These are phyloP conservation scores for Udeniomyces megalosporus DNA, from an alignment of 768 basidiomycete species.

Conservation along the genomic window DNA sequence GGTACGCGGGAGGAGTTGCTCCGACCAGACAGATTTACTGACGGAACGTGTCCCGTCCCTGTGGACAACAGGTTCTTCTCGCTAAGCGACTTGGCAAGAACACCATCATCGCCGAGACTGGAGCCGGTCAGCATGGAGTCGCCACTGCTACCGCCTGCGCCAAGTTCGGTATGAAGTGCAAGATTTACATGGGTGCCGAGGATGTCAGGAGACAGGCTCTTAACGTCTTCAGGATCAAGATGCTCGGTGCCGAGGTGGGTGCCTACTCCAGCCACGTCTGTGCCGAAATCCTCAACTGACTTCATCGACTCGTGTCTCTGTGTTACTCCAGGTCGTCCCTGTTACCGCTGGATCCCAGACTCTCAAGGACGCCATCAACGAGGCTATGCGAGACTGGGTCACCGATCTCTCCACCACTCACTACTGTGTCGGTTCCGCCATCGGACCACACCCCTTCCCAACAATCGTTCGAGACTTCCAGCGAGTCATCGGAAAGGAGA, in stretches of 20 bases:
- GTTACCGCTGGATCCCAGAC: slow-evolving; percentile 88
- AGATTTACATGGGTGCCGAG: slow-evolving; percentile 96
- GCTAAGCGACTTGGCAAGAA: slow-evolving; percentile 89
- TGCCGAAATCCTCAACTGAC: too few species aligned
- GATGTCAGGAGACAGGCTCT: slow-evolving; percentile 75
- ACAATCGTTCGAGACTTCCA: slow-evolving; percentile 99
- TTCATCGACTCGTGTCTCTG: not conserved
- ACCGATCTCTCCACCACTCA: slow-evolving; percentile 75
- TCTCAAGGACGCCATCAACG: slow-evolving; percentile 83
- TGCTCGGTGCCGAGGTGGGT: slow-evolving; percentile 77
- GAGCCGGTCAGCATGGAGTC: slow-evolving; percentile 96
- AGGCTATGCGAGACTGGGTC: slow-evolving; percentile 93
- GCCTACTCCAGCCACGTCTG: too few species aligned
- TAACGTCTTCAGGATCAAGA: slow-evolving; percentile 28
- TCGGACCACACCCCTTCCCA: slow-evolving; percentile 97
- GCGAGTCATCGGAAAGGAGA: slow-evolving; percentile 82
- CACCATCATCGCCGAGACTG: slow-evolving; percentile 95
- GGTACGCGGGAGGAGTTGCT: not conserved
- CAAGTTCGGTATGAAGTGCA: slow-evolving; percentile 83
- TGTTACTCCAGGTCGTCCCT: slow-evolving; percentile 54
- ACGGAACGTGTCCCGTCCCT: slow-evolving; percentile 20
- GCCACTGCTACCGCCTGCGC: slow-evolving; percentile 98
- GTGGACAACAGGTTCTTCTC: slow-evolving; percentile 89
- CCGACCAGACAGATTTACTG: not conserved
- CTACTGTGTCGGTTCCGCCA: slow-evolving; percentile 91